Evolutionary conservation across 306 rosid species (phyloP).

Genomic region (Aeschynomene evenia): DNA sequence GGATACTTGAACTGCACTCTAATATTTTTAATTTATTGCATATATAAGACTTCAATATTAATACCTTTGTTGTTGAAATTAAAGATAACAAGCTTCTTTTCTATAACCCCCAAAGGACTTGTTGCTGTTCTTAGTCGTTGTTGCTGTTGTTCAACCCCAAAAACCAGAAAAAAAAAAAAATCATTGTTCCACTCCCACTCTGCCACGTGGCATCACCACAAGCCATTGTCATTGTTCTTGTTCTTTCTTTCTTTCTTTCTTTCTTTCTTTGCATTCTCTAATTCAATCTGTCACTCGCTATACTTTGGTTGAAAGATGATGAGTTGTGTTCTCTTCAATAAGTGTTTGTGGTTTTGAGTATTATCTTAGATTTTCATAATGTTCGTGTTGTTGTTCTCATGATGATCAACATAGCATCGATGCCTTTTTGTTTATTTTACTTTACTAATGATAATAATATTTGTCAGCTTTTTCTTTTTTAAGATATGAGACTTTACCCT

Average conservation of each 20-base stretch:
- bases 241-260: too few species aligned
- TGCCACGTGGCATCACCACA: conserved; percentile 57
- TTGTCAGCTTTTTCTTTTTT: neutral
- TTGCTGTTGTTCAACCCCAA: conserved; percentile 38
- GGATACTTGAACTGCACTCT: neutral
- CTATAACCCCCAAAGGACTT: too few species aligned
- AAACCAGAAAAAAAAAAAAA: too few species aligned
- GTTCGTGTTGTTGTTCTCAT: too few species aligned
- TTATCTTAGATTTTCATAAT: too few species aligned
- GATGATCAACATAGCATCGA: neutral
- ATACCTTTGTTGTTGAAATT: too few species aligned
- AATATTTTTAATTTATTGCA: neutral
- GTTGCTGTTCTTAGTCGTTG: conserved; percentile 30
- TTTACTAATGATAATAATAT: neutral
- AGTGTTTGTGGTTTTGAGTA: neutral
- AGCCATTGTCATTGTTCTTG: neutral
- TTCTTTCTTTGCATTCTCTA: neutral
- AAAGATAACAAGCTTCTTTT: too few species aligned
- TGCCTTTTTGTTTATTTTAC: too few species aligned
- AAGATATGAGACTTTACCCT: neutral
- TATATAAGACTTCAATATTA: conserved; percentile 3
- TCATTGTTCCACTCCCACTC: conserved; percentile 36
- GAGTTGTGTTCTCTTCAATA: neutral
- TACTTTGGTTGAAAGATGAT: neutral
- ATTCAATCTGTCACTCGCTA: neutral